Evolutionary conservation across 768 basidiomycete species (phyloP).

Genomic region (Suillus ampliporus): DNA sequence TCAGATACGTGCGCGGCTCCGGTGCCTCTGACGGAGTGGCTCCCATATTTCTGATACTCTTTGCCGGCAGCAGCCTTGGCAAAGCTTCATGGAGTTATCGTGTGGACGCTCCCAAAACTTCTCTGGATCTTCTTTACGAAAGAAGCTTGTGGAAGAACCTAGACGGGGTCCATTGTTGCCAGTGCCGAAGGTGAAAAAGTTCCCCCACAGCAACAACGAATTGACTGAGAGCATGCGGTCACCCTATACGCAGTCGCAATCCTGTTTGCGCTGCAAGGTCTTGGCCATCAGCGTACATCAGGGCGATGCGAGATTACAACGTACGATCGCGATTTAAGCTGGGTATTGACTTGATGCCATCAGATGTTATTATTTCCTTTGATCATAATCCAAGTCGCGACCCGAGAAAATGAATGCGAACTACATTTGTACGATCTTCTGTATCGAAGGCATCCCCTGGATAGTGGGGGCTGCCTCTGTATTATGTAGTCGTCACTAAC

Average conservation of each 20-base stretch:
- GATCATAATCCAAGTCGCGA: neutral
- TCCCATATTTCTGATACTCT: neutral
- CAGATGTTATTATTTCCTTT: conserved; percentile 6
- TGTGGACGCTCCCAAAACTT: neutral
- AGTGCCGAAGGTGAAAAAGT: neutral
- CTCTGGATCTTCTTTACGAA: conserved; percentile 54
- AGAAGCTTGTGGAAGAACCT: conserved; percentile 59
- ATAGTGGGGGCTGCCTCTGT: neutral
- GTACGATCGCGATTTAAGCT: conserved; percentile 22
- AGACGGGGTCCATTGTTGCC: neutral
- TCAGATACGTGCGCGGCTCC: neutral
- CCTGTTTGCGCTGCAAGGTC: conserved; percentile 32
- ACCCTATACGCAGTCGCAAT: conserved; percentile 50
- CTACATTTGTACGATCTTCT: neutral
- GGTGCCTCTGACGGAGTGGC: neutral
- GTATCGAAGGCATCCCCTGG: too few species aligned
- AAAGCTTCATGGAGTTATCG: neutral
- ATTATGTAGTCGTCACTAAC: too few species aligned
- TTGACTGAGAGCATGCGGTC: conserved; percentile 59
- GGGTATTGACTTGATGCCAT: neutral
- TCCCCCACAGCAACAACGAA: conserved; percentile 56
- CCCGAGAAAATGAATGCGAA: neutral
- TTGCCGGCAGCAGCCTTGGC: neutral
- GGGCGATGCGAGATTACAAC: conserved; percentile 6
- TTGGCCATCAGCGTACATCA: neutral